phyloP scores from a whole-genome alignment of 1,139 yeast species.

The Taiozyma sp. region DNA sequence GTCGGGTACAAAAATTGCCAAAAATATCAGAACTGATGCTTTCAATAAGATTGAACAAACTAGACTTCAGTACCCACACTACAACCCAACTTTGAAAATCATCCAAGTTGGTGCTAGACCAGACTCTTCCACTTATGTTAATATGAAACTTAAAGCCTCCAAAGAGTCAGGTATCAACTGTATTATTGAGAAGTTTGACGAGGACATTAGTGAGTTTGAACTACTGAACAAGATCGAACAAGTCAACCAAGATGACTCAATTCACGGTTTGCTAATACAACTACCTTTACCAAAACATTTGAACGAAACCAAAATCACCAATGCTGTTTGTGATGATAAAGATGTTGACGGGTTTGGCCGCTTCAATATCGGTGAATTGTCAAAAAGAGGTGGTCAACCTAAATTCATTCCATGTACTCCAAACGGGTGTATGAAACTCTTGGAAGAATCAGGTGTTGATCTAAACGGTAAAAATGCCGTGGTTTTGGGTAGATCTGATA shows the following conservation, averaged over 20 bases:
- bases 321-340: conserved; percentile 68
- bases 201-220: conserved; percentile 46
- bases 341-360: conserved; percentile 98
- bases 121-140: conserved; percentile 91
- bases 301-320: conserved; percentile 73
- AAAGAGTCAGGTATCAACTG: conserved; percentile 75
- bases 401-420: conserved; percentile 93
- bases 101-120: conserved; percentile 84
- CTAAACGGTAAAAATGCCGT: conserved; percentile 83
- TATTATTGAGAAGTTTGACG: conserved; percentile 62
- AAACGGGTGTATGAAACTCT: conserved; percentile 80
- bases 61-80: conserved; percentile 43
- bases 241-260: conserved; percentile 61
- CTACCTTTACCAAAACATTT: conserved; percentile 83
- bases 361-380: conserved; percentile 83
- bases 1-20: conserved; percentile 34
- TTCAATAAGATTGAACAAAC: conserved; percentile 44
- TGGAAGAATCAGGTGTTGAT: conserved; percentile 55
- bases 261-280: conserved; percentile 89
- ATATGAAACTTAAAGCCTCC: conserved; percentile 93
- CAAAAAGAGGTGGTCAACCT: conserved; percentile 86
- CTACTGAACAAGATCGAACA: conserved; percentile 52
- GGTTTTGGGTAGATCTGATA: conserved; percentile 92
- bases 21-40: conserved; percentile 30
- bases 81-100: conserved; percentile 60